phyloP scores from a whole-genome alignment of 805 yeast species.

The Schwanniomyces occidentalis region DNA sequence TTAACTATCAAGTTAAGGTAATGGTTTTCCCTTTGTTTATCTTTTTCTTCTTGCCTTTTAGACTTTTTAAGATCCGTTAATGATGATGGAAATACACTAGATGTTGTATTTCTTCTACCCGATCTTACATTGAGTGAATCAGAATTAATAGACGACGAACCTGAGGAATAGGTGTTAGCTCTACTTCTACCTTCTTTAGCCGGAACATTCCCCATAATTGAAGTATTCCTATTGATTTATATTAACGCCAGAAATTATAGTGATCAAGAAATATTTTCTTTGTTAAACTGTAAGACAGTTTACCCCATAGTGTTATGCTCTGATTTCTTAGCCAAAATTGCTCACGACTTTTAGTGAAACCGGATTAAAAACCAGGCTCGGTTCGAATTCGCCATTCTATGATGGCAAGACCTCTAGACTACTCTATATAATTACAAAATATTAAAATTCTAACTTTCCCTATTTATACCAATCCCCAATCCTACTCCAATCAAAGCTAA shows the following conservation, averaged over 20 bases:
- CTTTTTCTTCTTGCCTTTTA: slow-evolving; percentile 53
- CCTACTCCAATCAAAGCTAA: slow-evolving; percentile 44
- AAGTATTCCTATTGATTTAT: too few species aligned
- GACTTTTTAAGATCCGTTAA: slow-evolving; percentile 20
- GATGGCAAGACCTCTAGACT: too few species aligned
- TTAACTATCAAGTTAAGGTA: slow-evolving; percentile 58
- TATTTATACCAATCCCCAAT: slow-evolving; percentile 27
- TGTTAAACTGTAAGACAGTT: neutral
- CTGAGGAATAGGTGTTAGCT: slow-evolving; percentile 23
- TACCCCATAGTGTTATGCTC: neutral
- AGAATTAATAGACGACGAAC: slow-evolving; percentile 10
- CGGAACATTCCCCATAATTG: slow-evolving; percentile 46
- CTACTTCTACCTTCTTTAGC: slow-evolving; percentile 39
- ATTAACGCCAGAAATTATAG: too few species aligned
- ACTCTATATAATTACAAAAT: too few species aligned
- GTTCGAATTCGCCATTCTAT: too few species aligned
- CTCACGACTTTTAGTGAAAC: neutral
- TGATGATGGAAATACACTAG: slow-evolving; percentile 13
- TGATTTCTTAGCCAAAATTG: neutral
- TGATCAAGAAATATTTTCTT: too few species aligned
- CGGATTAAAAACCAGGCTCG: too few species aligned
- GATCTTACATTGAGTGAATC: slow-evolving; percentile 8
- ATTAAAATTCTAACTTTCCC: slow-evolving; percentile 4
- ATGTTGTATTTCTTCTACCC: slow-evolving; percentile 21
- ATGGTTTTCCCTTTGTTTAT: slow-evolving; percentile 51